Evolutionary conservation across 2,329 filamentous ascomycete species (phyloP).

Genomic region (Colletotrichum incanum): DNA sequence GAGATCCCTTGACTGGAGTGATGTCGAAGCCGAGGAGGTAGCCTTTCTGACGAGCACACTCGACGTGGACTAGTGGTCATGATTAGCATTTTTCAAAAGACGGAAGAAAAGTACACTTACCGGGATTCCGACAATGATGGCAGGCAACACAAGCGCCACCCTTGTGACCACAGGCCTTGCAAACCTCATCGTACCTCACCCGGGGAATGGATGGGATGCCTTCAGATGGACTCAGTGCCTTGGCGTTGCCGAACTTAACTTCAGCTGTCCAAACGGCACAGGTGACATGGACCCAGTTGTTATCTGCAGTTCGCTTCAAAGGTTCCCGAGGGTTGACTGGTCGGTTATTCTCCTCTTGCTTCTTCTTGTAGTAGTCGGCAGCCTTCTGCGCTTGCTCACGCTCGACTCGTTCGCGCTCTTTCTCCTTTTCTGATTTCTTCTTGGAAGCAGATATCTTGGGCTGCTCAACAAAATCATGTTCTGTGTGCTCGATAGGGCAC

Average conservation of each 20-base stretch:
- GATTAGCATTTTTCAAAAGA: conserved; percentile 46
- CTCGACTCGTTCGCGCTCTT: conserved; percentile 89
- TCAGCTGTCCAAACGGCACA: conserved; percentile 95
- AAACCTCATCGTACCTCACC: conserved; percentile 81
- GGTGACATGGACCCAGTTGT: conserved; percentile 98
- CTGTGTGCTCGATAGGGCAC: conserved; percentile 86
- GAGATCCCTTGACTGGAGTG: conserved; percentile 88
- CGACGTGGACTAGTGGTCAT: conserved; percentile 80
- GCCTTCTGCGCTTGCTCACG: conserved; percentile 86
- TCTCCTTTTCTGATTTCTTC: conserved; percentile 90
- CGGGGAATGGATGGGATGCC: conserved; percentile 88
- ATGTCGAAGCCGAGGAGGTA: conserved; percentile 93
- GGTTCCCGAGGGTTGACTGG: conserved; percentile 90
- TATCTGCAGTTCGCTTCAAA: conserved; percentile 93
- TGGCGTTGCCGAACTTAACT: conserved; percentile 91
- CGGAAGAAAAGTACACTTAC: conserved; percentile 52
- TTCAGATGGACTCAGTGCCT: conserved; percentile 87
- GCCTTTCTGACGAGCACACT: conserved; percentile 88
- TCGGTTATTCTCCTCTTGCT: conserved; percentile 87
- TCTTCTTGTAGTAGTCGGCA: conserved; percentile 85
- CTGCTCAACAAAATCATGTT: conserved; percentile 87
- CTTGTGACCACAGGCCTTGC: conserved; percentile 85
- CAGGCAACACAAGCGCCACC: conserved; percentile 88
- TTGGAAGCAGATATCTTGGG: conserved; percentile 87
- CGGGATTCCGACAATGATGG: conserved; percentile 76